Conservation (phyloP, 2,329 filamentous ascomycete species). For the Diaporthe eres region DNA sequence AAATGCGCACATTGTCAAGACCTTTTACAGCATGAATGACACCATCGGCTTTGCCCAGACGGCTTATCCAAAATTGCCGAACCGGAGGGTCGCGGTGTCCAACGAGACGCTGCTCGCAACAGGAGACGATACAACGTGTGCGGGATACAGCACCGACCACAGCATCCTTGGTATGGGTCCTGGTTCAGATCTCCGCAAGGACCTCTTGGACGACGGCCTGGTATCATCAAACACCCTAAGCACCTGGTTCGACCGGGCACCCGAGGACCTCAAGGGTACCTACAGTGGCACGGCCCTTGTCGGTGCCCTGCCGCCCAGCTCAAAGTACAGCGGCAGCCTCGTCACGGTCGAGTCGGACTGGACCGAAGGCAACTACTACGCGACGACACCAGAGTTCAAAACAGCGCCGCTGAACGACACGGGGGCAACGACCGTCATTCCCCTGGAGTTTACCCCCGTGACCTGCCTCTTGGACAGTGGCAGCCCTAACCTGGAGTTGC, state of each 20-base stretch:
- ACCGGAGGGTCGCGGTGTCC: background rate
- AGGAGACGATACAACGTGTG: background rate
- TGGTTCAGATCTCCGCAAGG: background rate
- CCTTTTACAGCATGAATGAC: conserved; percentile 9
- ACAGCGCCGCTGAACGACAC: background rate
- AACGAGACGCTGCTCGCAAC: conserved; percentile 14
- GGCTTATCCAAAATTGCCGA: background rate
- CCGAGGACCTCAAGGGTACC: background rate
- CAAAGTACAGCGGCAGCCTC: background rate
- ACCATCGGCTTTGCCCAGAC: conserved; percentile 16
- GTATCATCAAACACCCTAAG: background rate
- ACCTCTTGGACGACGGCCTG: background rate
- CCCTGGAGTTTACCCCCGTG: background rate
- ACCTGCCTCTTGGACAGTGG: conserved; percentile 22
- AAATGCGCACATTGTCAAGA: background rate
- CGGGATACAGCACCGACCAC: background rate
- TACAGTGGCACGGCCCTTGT: background rate
- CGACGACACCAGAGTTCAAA: background rate
- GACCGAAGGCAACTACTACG: background rate
- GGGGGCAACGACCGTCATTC: background rate
- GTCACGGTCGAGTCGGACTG: conserved; percentile 9
- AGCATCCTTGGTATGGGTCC: conserved; percentile 21
- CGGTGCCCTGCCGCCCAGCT: background rate
- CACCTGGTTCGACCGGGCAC: conserved; percentile 1
- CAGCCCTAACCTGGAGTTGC: conserved; percentile 8